Evolutionary conservation across 306 rosid species (phyloP).

Genomic region (Prinsepia uniflora): DNA sequence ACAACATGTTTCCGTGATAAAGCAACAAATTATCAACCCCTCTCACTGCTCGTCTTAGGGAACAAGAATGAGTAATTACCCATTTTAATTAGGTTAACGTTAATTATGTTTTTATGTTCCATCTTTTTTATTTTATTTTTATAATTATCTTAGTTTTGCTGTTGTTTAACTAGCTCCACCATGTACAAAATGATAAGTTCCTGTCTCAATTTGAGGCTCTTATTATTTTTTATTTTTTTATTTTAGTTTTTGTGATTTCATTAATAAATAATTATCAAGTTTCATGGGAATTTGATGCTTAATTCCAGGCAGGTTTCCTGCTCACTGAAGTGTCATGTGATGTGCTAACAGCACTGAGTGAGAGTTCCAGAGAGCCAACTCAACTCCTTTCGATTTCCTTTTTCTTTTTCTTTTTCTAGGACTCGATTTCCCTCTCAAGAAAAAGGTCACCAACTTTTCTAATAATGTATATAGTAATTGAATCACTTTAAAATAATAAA

Average conservation of each 20-base stretch:
- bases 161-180: conserved; percentile 32
- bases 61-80: conserved; percentile 23
- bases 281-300: conserved; percentile 37
- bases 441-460: conserved; percentile 37
- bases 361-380: conserved; percentile 19
- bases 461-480: conserved; percentile 17
- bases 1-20: conserved; percentile 34
- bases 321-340: conserved; percentile 36
- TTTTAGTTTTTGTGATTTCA: background rate
- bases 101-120: conserved; percentile 28
- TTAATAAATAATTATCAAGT: conserved; percentile 20
- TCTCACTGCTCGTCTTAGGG: conserved; percentile 33
- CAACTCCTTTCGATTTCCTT: conserved; percentile 23
- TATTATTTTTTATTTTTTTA: background rate
- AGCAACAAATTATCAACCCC: too few relatives aligned
- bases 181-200: conserved; percentile 69
- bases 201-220: conserved; percentile 46
- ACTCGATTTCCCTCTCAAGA: conserved; percentile 17
- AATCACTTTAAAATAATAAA: conserved; percentile 4
- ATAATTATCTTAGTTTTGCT: conserved; percentile 1
- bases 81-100: conserved; percentile 28
- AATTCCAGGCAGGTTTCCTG: conserved; percentile 38
- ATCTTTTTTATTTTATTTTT: background rate
- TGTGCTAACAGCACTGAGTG: conserved; percentile 25
- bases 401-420: conserved; percentile 13